Base-by-base conservation (phyloP, 2,329 filamentous ascomycete species). In the Paraphaeosphaeria minitans region DNA sequence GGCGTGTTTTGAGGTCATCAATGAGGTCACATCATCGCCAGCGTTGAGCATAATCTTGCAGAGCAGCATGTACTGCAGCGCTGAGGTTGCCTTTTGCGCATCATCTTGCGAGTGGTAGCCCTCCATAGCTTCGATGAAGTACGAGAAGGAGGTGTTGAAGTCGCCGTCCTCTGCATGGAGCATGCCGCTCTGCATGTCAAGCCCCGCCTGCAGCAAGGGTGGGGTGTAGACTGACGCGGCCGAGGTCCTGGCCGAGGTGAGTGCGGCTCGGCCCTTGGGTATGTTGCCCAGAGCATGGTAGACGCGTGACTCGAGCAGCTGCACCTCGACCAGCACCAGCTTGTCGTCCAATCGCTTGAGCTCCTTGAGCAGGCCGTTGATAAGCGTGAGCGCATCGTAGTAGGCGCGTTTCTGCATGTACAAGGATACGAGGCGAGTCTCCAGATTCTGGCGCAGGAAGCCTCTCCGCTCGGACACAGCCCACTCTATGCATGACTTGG, bases 1-100 rank as follows among this genome's bases (percentile, higher is more conserved):
- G 41, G 96, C 95, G 78, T 97, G 93, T 85, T 99, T 99, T 55
- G 92, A 96, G 31, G 90, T 87, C 87, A 99, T 92, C 67, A 99
- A 87, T 74, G 90, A 88, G 80, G 94, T 96, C 77, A 99, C 94
- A 78, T 99, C 96, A 82, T 98, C 93, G 66, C 88, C 92, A 42
- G 96, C 85, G 81, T 99, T 99, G 69, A 99, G 85, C 96, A 99
- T 99, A 78, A 99, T 95, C 84, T 99, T 99, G 88, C 95, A 98
- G 37, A 99, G 88, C 55, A 99, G 87, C 95, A 99, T 99, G 84
- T 99, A 99, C 83, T 99, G 95, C 66, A 99, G 84, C 12, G 95
- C 93, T 13, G 94, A 92, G n/a, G 94, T 96, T n/a, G 96, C 95
- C 80, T 93, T 93, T 64, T 85, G 82, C 41, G 88, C 82, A 75